phyloP scores from a whole-genome alignment of 345 rosid species.

The Euclidium syriacum region DNA sequence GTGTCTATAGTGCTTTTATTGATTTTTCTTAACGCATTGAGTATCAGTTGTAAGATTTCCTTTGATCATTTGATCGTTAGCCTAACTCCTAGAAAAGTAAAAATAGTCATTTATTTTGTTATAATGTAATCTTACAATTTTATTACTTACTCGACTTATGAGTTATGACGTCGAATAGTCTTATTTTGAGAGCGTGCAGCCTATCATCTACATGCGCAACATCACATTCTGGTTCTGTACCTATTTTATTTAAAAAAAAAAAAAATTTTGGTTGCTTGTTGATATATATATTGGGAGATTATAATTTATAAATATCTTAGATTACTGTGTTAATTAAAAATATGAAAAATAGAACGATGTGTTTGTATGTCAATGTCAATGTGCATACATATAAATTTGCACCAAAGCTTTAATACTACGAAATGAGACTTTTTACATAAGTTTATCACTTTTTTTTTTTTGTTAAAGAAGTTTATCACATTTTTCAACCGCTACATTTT shows the following conservation, averaged over 20 bases:
- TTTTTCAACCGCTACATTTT: neutral
- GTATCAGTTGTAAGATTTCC: neutral
- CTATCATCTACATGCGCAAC: neutral
- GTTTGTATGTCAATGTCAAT: neutral
- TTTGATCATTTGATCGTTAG: neutral
- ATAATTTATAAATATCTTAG: too few relatives aligned
- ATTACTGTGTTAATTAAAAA: too few relatives aligned
- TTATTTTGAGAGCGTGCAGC: neutral
- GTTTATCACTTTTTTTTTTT: too few relatives aligned
- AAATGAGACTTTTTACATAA: constrained; percentile 1
- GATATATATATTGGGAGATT: too few relatives aligned
- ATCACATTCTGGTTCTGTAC: neutral
- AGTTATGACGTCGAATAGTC: too few relatives aligned
- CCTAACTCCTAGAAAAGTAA: neutral
- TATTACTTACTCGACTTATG: too few relatives aligned
- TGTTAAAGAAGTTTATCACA: too few relatives aligned
- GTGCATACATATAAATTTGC: neutral
- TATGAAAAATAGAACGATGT: neutral
- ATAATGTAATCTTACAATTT: too few relatives aligned
- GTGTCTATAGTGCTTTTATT: too few relatives aligned
- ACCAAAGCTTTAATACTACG: constrained; percentile 1
- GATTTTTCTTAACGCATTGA: neutral
- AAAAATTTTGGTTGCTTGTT: neutral
- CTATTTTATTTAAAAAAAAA: too few relatives aligned
- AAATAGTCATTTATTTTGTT: neutral